Conservation (phyloP, 495 filamentous ascomycete genomes). For the Mycothermus thermophilus region DNA sequence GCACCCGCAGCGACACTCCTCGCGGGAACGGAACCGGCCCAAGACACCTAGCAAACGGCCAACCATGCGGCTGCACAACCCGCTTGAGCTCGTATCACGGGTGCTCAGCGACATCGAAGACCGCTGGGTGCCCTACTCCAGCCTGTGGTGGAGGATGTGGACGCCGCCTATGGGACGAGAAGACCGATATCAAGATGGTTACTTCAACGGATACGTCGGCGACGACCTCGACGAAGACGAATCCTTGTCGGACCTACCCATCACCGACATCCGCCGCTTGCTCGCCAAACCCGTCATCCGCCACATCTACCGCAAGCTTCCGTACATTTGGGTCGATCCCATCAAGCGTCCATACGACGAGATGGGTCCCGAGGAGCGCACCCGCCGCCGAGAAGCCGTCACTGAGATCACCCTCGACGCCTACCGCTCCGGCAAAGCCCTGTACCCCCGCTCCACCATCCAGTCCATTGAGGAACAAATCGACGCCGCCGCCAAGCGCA, state of each 20-base stretch:
- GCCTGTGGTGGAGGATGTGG: constrained; percentile 11
- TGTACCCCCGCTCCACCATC: constrained; percentile 8
- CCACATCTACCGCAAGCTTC: constrained; percentile 7
- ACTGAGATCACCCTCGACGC: constrained; percentile 2
- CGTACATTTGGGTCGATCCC: constrained; percentile 9
- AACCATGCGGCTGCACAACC: no score
- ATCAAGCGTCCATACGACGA: not conserved
- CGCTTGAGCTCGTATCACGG: constrained; percentile 2
- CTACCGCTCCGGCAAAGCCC: constrained; percentile 9
- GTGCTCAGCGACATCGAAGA: constrained; percentile 6
- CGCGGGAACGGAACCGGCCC: no score
- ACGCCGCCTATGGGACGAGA: constrained; percentile 5
- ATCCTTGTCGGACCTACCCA: not conserved
- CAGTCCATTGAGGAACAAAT: constrained; percentile 6
- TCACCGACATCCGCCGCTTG: constrained; percentile 5
- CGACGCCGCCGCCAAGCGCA: not conserved
- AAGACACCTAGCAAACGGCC: no score
- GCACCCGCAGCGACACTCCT: no score
- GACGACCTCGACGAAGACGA: constrained; percentile 1
- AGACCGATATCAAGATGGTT: constrained; percentile 10
- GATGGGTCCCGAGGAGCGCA: constrained; percentile 1
- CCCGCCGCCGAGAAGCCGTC: not conserved
- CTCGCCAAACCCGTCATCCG: constrained; percentile 3
- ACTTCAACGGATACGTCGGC: constrained; percentile 5
- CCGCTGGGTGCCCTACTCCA: constrained; percentile 6